Conservation (phyloP, 2,329 filamentous ascomycete genomes). For the Trichoderma citrinoviride region DNA sequence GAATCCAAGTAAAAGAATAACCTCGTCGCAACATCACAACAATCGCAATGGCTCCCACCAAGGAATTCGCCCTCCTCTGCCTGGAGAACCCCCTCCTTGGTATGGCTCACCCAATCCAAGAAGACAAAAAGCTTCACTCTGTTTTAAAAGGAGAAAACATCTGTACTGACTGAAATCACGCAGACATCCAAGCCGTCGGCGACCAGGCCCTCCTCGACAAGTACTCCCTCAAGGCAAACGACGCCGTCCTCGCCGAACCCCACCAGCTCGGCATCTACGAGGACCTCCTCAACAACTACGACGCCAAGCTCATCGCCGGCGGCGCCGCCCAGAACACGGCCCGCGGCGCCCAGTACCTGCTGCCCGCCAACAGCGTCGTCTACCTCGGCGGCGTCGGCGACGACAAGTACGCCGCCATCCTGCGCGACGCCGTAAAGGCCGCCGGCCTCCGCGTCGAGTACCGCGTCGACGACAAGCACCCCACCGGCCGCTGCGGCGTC, state of each 20-base stretch:
- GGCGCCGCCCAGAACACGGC: constrained; percentile 98
- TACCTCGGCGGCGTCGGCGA: constrained; percentile 93
- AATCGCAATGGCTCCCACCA: constrained; percentile 64
- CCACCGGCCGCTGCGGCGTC: constrained; percentile 92
- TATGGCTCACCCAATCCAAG: constrained; percentile 46
- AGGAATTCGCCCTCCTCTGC: constrained; percentile 86
- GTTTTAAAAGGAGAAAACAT: background rate
- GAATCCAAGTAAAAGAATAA: background rate
- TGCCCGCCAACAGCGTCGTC: constrained; percentile 82
- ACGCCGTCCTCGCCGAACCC: constrained; percentile 93
- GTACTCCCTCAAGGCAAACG: constrained; percentile 92
- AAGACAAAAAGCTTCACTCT: background rate
- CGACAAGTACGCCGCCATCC: constrained; percentile 91
- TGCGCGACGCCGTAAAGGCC: constrained; percentile 79
- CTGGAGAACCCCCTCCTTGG: constrained; percentile 97
- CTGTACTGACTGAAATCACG: too few relatives aligned
- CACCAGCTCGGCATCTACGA: constrained; percentile 90
- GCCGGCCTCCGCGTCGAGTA: constrained; percentile 94
- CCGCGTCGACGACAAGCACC: constrained; percentile 77
- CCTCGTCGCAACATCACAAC: constrained; percentile 9
- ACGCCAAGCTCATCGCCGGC: constrained; percentile 91
- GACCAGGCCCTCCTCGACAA: constrained; percentile 83
- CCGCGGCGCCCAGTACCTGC: constrained; percentile 93
- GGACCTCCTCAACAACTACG: constrained; percentile 86
- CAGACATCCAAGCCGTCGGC: constrained; percentile 88